Conservation (phyloP, 306 rosid genomes). For the Pterocarpus macrocarpus region DNA sequence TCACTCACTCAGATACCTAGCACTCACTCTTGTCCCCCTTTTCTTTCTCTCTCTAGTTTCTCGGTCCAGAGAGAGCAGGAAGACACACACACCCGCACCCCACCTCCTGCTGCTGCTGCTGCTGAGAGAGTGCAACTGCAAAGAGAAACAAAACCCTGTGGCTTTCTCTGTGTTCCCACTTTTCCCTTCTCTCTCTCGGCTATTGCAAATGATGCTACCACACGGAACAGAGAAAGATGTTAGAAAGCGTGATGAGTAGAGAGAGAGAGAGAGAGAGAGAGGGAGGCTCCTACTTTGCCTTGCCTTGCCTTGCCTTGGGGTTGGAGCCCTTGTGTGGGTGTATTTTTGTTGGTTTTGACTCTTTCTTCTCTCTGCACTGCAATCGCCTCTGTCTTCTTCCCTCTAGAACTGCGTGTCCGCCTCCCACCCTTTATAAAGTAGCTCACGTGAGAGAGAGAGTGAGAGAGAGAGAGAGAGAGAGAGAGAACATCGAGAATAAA, state of each 20-base stretch:
- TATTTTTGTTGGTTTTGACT: conserved; percentile 52
- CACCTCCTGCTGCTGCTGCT: neutral
- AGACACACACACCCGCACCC: no score
- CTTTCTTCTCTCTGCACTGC: conserved; percentile 35
- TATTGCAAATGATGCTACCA: conserved; percentile 53
- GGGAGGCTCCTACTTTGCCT: neutral
- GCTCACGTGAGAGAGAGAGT: conserved; percentile 64
- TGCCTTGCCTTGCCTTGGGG: conserved; percentile 36
- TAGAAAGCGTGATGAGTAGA: neutral
- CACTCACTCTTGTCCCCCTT: no score
- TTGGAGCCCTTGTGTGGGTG: conserved; percentile 18
- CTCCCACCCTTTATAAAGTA: conserved; percentile 30
- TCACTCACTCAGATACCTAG: no score
- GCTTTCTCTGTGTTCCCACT: conserved; percentile 3
- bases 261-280: conserved; percentile 24
- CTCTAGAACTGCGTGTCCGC: conserved; percentile 60
- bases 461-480: no score
- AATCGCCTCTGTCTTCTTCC: neutral
- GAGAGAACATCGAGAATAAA: no score
- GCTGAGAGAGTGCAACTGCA: conserved; percentile 46
- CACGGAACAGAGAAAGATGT: conserved; percentile 33
- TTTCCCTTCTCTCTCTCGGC: conserved; percentile 26
- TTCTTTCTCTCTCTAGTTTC: no score
- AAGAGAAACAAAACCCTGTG: conserved; percentile 39
- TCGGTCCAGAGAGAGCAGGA: no score